phyloP scores from a whole-genome alignment of 768 basidiomycete genomes.

The Pholiota molesta region DNA sequence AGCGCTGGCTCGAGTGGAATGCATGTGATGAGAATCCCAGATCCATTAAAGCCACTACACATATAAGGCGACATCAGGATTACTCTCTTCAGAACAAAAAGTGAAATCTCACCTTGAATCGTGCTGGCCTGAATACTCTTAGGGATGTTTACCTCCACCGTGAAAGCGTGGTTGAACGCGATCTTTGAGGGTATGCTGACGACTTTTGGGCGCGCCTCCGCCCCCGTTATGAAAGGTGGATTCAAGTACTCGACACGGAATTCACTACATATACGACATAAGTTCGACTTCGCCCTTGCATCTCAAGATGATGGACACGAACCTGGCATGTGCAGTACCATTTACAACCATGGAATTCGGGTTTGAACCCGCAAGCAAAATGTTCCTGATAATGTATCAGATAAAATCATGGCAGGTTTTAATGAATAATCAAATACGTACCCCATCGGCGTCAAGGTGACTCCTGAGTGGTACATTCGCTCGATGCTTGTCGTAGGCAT shows the following conservation, averaged over 20 bases:
- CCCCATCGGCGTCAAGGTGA: slow-evolving; percentile 58
- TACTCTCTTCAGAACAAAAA: not conserved
- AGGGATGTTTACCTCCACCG: slow-evolving; percentile 32
- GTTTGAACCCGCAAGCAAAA: slow-evolving; percentile 46
- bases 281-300: not conserved
- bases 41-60: slow-evolving; percentile 40
- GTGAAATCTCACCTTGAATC: slow-evolving; percentile 28
- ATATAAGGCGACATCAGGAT: not conserved
- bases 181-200: slow-evolving; percentile 34
- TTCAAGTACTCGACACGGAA: slow-evolving; percentile 43
- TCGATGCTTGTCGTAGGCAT: slow-evolving; percentile 46
- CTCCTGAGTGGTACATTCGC: slow-evolving; percentile 65
- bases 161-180: slow-evolving; percentile 35
- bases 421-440: slow-evolving; percentile 31
- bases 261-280: slow-evolving; percentile 25
- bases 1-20: slow-evolving; percentile 40
- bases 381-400: slow-evolving; percentile 20
- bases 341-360: slow-evolving; percentile 37
- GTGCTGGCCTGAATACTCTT: slow-evolving; percentile 22
- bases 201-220: slow-evolving; percentile 33
- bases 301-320: not conserved
- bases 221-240: slow-evolving; percentile 40
- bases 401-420: not conserved
- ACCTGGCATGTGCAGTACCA: slow-evolving; percentile 28
- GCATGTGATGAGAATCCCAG: slow-evolving; percentile 46